phyloP scores from a whole-genome alignment of 2,329 filamentous ascomycete species.

The Colletotrichum agaves region DNA sequence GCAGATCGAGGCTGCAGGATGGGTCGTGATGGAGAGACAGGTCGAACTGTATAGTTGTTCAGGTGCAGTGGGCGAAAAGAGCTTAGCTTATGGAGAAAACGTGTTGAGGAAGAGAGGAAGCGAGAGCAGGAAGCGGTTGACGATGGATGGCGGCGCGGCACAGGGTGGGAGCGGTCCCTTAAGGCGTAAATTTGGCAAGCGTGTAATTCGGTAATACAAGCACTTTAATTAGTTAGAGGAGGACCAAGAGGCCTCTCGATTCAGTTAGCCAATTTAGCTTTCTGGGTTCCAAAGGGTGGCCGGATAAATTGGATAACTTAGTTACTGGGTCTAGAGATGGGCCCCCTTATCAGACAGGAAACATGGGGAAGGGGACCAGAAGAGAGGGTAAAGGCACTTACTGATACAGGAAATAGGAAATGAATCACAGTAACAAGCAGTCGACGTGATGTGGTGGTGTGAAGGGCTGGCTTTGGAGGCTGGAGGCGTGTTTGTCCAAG shows the following conservation, averaged over 20 bases:
- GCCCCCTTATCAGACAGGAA: constrained; percentile 25
- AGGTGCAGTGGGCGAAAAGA: neutral
- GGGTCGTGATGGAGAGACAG: constrained; percentile 6
- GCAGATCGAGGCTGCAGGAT: constrained; percentile 23
- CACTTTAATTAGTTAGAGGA: constrained; percentile 37
- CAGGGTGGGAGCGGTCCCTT: neutral
- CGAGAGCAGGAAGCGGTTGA: constrained; percentile 9
- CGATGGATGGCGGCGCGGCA: constrained; percentile 34
- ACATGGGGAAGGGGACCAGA: constrained; percentile 19
- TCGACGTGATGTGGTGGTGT: neutral
- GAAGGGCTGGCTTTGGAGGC: neutral
- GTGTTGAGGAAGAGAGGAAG: constrained; percentile 23
- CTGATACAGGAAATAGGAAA: constrained; percentile 7
- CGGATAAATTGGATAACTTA: constrained; percentile 28
- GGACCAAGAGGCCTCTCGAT: constrained; percentile 21
- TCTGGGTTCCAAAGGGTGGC: constrained; percentile 20
- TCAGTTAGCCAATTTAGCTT: constrained; percentile 36
- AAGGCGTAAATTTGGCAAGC: constrained; percentile 10
- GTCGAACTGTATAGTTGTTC: neutral
- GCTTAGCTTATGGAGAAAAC: constrained; percentile 18
- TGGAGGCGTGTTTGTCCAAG: constrained; percentile 6
- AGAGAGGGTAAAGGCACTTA: constrained; percentile 3
- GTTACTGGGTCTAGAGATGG: constrained; percentile 23
- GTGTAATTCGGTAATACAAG: constrained; percentile 36
- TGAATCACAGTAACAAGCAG: neutral